These are phyloP conservation scores for Ophiostoma tasmaniense DNA, from an alignment of 2,329 filamentous ascomycete genomes.

Conservation along the genomic window DNA sequence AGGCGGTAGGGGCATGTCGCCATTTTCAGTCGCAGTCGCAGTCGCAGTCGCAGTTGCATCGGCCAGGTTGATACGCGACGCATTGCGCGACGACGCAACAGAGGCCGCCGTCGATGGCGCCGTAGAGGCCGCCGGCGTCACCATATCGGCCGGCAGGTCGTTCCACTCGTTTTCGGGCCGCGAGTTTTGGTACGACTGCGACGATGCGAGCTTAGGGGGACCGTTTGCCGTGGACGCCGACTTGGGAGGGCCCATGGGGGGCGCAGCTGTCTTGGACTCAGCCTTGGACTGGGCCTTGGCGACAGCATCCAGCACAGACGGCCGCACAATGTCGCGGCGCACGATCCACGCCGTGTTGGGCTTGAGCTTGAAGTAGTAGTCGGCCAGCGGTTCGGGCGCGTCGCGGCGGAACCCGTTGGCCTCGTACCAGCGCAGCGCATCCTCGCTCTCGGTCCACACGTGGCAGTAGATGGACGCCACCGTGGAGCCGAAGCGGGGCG, in stretches of 20 bases:
- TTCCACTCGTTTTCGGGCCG: conserved; percentile 57
- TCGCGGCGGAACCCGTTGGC: conserved; percentile 47
- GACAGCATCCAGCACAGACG: background rate
- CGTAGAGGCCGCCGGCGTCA: conserved; percentile 24
- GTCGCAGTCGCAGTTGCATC: conserved; percentile 12
- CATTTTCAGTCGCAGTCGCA: background rate
- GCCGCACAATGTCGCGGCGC: conserved; percentile 32
- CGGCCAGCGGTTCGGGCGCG: conserved; percentile 37
- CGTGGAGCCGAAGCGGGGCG: background rate
- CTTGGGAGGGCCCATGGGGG: background rate
- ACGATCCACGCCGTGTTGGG: conserved; percentile 56
- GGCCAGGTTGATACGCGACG: conserved; percentile 20
- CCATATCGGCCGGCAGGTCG: conserved; percentile 54
- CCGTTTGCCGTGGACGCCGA: background rate
- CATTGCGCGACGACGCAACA: conserved; percentile 16
- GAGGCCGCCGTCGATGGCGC: conserved; percentile 11
- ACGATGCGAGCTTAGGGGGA: conserved; percentile 6
- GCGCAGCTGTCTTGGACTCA: background rate
- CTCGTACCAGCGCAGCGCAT: conserved; percentile 55
- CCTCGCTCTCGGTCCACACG: conserved; percentile 59
- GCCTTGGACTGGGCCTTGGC: background rate
- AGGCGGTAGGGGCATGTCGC: conserved; percentile 8
- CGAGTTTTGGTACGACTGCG: conserved; percentile 49
- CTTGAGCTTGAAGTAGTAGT: conserved; percentile 55
- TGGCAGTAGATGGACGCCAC: conserved; percentile 46